phyloP scores from a whole-genome alignment of 495 filamentous ascomycete species.

The Hyaloscypha finlandica region DNA sequence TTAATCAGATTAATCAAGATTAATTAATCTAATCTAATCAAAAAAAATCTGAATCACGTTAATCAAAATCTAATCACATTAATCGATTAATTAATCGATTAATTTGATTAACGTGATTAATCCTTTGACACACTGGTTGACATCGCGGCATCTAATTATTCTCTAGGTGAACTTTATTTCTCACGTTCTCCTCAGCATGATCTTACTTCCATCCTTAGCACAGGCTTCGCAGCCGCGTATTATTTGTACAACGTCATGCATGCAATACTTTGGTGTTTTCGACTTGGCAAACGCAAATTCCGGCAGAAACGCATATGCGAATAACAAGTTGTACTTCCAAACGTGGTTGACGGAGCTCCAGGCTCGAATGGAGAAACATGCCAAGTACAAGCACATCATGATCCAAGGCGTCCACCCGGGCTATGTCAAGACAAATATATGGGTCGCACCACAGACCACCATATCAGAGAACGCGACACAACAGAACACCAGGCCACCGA shows the following conservation, averaged over 20 bases:
- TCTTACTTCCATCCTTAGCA: constrained; percentile 10
- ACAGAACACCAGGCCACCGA: too few species aligned
- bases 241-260: constrained; percentile 23
- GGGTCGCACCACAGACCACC: neutral
- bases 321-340: constrained; percentile 28
- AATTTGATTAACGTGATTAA: too few species aligned
- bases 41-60: too few species aligned
- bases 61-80: too few species aligned
- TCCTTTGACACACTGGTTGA: too few species aligned
- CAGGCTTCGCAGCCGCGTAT: constrained; percentile 2
- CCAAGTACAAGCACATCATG: neutral
- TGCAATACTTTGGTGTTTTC: constrained; percentile 21
- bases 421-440: constrained; percentile 19
- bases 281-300: constrained; percentile 13
- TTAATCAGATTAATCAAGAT: too few species aligned
- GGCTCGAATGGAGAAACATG: neutral
- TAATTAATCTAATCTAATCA: too few species aligned
- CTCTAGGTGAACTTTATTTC: constrained; percentile 19
- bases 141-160: neutral
- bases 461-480: too few species aligned
- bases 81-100: too few species aligned
- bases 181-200: constrained; percentile 19
- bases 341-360: constrained; percentile 24
- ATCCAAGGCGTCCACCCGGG: constrained; percentile 24
- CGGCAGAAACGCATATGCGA: neutral